Evolutionary conservation across 1,284 basidiomycete species (phyloP).

Genomic region (Cryptococcus sp.): DNA sequence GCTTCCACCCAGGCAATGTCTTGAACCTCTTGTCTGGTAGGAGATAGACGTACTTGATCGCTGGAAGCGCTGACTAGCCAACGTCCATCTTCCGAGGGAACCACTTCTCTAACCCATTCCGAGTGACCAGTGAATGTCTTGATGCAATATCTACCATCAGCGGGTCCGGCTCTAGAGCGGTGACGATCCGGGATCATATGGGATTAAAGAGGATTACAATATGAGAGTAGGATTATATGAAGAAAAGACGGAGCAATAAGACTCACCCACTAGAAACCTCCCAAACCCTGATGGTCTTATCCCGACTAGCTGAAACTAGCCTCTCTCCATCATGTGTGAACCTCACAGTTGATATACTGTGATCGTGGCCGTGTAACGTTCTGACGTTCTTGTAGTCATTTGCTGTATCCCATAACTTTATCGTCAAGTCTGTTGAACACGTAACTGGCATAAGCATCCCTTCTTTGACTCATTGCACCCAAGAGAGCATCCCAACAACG

Average conservation of each 20-base stretch:
- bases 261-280: slow-evolving; percentile 75
- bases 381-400: slow-evolving; percentile 85
- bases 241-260: background rate
- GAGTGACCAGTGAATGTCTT: slow-evolving; percentile 60
- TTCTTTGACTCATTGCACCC: no score
- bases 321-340: slow-evolving; percentile 80
- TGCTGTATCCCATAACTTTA: slow-evolving; percentile 86
- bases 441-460: slow-evolving; percentile 57
- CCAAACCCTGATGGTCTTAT: slow-evolving; percentile 80
- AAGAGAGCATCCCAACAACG: background rate
- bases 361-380: slow-evolving; percentile 85
- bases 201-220: background rate
- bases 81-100: slow-evolving; percentile 71
- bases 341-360: slow-evolving; percentile 76
- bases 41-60: slow-evolving; percentile 62
- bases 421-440: slow-evolving; percentile 81
- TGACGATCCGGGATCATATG: no score
- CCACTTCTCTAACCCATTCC: slow-evolving; percentile 66
- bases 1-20: no score
- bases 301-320: slow-evolving; percentile 79
- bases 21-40: background rate
- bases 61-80: slow-evolving; percentile 74
- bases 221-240: background rate
- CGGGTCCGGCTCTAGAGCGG: background rate
- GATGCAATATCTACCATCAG: slow-evolving; percentile 54